These are phyloP conservation scores for Fusarium sp. DNA, from an alignment of 2,329 filamentous ascomycete genomes.

Conservation along the genomic window DNA sequence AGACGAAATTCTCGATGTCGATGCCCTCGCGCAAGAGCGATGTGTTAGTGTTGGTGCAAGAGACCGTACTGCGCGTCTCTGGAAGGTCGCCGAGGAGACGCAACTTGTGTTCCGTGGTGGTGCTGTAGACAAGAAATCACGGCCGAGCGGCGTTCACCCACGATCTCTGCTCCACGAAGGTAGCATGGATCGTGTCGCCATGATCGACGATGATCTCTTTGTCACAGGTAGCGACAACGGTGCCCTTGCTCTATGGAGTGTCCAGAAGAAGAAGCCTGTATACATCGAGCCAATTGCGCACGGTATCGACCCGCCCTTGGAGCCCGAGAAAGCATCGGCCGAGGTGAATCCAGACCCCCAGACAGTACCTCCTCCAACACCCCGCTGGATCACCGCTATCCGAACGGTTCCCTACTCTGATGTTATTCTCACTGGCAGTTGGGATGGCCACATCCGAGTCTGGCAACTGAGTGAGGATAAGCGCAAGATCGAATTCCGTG, in stretches of 20 bases:
- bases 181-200: conserved; percentile 90
- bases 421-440: conserved; percentile 89
- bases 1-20: conserved; percentile 87
- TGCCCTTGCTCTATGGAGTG: conserved; percentile 85
- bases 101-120: conserved; percentile 96
- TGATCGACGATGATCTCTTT: conserved; percentile 89
- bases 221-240: conserved; percentile 96
- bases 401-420: conserved; percentile 90
- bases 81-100: conserved; percentile 96
- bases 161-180: conserved; percentile 77
- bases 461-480: conserved; percentile 91
- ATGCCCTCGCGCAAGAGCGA: conserved; percentile 84
- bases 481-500: conserved; percentile 78
- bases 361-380: conserved; percentile 73
- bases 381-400: conserved; percentile 92
- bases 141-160: conserved; percentile 56
- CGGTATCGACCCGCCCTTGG: conserved; percentile 80
- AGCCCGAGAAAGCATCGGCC: conserved; percentile 78
- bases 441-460: conserved; percentile 85
- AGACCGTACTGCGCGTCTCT: conserved; percentile 90
- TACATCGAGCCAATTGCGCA: conserved; percentile 85
- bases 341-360: conserved; percentile 72
- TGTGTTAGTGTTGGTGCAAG: conserved; percentile 92
- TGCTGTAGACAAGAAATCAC: conserved; percentile 68
- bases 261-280: conserved; percentile 94